A percentile compares a stretch with the other conserved stretches of the same genome.
These are phyloP conservation scores for Aspergillus versicolor DNA, from an alignment of 2,329 filamentous ascomycete species.

Conservation along the genomic window DNA sequence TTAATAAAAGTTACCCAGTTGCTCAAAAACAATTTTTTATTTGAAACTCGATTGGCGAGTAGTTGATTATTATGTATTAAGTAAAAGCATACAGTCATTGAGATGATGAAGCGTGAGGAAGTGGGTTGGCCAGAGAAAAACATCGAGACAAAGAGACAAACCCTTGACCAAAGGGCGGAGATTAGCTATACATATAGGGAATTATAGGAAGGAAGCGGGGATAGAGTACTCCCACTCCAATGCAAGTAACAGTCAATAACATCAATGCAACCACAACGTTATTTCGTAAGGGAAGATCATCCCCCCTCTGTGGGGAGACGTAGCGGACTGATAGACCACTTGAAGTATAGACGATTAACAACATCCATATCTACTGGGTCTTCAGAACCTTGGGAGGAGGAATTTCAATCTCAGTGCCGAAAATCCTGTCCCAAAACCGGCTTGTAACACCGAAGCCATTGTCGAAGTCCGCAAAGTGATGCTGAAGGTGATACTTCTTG, in stretches of 20 bases:
- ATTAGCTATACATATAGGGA: conserved; percentile 10
- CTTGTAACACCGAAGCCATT: conserved; percentile 96
- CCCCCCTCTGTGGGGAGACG: not conserved
- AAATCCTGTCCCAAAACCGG: conserved; percentile 91
- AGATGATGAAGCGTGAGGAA: not conserved
- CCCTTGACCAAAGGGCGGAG: not conserved
- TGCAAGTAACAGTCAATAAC: conserved; percentile 1
- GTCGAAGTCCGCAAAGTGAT: conserved; percentile 97
- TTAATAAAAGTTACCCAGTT: too few relatives aligned
- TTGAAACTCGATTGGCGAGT: not conserved
- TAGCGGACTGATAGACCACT: not conserved
- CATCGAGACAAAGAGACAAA: not conserved
- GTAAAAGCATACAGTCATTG: conserved; percentile 20
- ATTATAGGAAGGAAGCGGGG: not conserved
- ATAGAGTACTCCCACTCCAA: not conserved
- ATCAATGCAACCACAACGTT: conserved; percentile 12
- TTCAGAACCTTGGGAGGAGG: conserved; percentile 37
- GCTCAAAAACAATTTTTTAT: too few relatives aligned
- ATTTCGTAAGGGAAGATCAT: conserved; percentile 14
- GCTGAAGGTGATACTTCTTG: conserved; percentile 96
- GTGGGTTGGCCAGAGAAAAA: not conserved
- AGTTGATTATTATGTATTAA: conserved; percentile 22
- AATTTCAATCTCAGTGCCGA: conserved; percentile 75
- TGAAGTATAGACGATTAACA: not conserved
- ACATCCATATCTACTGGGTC: conserved; percentile 28